Conservation (phyloP, 768 basidiomycete species). For the Naganishia onofrii region DNA sequence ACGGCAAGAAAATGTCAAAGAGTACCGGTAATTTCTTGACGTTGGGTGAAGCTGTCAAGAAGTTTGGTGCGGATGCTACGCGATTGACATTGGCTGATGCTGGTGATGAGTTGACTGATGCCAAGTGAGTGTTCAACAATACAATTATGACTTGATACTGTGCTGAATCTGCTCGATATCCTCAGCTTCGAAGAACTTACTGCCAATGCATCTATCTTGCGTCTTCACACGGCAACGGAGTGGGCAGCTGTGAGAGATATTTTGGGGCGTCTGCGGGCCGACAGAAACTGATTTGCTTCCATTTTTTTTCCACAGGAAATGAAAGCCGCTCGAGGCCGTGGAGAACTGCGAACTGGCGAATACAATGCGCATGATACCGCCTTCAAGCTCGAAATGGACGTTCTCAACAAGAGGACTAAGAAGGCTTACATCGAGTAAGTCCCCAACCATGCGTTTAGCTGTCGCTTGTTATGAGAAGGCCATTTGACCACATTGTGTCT, state of each 20-base stretch:
- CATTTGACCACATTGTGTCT: conserved; percentile 7
- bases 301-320: conserved; percentile 64
- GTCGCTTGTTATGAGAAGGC: background rate
- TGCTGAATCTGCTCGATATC: background rate
- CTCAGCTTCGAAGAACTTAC: conserved; percentile 86
- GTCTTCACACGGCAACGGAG: conserved; percentile 79
- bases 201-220: conserved; percentile 92
- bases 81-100: conserved; percentile 89
- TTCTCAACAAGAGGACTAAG: conserved; percentile 77
- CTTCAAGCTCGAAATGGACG: conserved; percentile 87
- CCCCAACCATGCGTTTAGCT: background rate
- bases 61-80: conserved; percentile 96
- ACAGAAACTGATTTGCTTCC: background rate
- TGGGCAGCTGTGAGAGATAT: conserved; percentile 75
- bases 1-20: conserved; percentile 99
- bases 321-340: conserved; percentile 57
- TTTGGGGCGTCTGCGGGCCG: background rate
- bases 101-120: conserved; percentile 95
- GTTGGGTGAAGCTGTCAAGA: conserved; percentile 77
- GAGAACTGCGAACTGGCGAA: conserved; percentile 69
- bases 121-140: conserved; percentile 59
- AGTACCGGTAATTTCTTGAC: conserved; percentile 94
- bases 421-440: conserved; percentile 76
- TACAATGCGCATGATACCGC: conserved; percentile 72
- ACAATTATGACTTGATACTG: background rate